Evolutionary conservation across 192 early-diverging fungal genomes (phyloP), one percentile per base, ranked within the genome.

Genomic region (Coemansia sp.): DNA sequence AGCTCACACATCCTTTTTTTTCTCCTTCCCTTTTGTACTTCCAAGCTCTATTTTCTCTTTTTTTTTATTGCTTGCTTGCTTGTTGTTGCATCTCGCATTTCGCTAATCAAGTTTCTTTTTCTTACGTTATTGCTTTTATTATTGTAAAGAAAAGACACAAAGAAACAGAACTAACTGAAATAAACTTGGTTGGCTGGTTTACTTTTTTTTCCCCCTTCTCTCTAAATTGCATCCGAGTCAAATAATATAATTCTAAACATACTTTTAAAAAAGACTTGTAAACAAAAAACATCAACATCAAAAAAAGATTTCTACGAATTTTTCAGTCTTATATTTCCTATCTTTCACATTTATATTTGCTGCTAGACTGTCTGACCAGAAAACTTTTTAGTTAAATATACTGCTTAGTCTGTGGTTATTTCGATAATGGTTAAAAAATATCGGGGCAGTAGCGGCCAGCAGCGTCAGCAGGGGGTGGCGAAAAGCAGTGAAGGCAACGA

Each of bases 341-440:
- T n/a, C n/a, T n/a, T n/a, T n/a, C n/a, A n/a, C n/a, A n/a, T n/a
- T n/a, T n/a, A n/a, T n/a, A n/a, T 28, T 55, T 55, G 10, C 8
- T 22, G 20, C 28, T 55, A 29, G 20, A 4, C 48, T 50, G 5
- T 50, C 42, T 45, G 7, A 45, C 42, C 42, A 45, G 16, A 45
- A 45, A 45, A 45, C 42, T 10, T 45, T 45, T 45, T 7, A 16
- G 36, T 38, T 38, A 7, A 7, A 38, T 38, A 45, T 36, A 58
- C 32, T 58, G 33, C 33, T 33, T 11, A 18, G n/a, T 31, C 38
- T 58, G 0, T n/a, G 33, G 5, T 36, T 11, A 48, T 3, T 45
- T 36, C 42, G 38, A 60, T 60, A 20, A 61, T 68, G 66, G 16
- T 49, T 6, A 68, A 40, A 36, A 68, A 45, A 40, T 18, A 57